Percentiles rank a stretch among this genome's conserved stretches.
These are phyloP conservation scores for Corinectria fuckeliana DNA, from an alignment of 2,329 filamentous ascomycete genomes.

Conservation along the genomic window DNA sequence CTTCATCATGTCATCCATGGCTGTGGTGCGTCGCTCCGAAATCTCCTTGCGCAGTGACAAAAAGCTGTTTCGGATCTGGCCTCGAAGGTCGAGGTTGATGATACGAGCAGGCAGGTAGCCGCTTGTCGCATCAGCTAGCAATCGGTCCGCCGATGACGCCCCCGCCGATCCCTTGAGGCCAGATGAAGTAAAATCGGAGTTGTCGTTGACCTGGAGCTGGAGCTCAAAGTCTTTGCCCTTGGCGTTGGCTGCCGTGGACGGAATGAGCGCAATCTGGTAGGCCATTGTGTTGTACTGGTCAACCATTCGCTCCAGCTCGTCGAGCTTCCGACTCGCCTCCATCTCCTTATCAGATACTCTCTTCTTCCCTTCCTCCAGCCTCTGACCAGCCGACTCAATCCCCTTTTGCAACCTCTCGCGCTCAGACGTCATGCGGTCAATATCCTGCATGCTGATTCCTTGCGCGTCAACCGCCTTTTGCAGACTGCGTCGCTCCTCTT, in stretches of 20 bases:
- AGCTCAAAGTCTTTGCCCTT: slow-evolving; percentile 87
- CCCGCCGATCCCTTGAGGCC: slow-evolving; percentile 54
- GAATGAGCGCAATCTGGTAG: slow-evolving; percentile 92
- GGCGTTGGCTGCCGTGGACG: slow-evolving; percentile 81
- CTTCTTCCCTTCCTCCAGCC: slow-evolving; percentile 85
- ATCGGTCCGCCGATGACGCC: slow-evolving; percentile 67
- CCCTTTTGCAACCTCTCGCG: slow-evolving; percentile 90
- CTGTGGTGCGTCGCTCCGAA: slow-evolving; percentile 81
- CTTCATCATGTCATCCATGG: slow-evolving; percentile 90
- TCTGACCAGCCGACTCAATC: slow-evolving; percentile 75
- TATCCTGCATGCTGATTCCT: slow-evolving; percentile 96
- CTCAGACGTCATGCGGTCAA: slow-evolving; percentile 97
- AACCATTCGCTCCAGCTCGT: slow-evolving; percentile 89
- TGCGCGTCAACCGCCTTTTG: slow-evolving; percentile 90
- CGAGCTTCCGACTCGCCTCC: slow-evolving; percentile 85
- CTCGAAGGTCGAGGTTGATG: slow-evolving; percentile 86
- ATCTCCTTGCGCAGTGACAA: slow-evolving; percentile 84
- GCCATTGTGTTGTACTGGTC: slow-evolving; percentile 93
- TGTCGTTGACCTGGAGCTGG: slow-evolving; percentile 78
- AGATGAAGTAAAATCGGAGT: slow-evolving; percentile 76
- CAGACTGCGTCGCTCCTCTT: slow-evolving; percentile 79
- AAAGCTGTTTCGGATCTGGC: slow-evolving; percentile 80
- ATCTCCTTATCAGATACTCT: slow-evolving; percentile 84
- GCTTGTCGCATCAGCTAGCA: slow-evolving; percentile 80
- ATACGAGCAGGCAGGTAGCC: slow-evolving; percentile 92